Conservation (phyloP, 768 basidiomycete species). For the Tylopilus rubrobrunneus region DNA sequence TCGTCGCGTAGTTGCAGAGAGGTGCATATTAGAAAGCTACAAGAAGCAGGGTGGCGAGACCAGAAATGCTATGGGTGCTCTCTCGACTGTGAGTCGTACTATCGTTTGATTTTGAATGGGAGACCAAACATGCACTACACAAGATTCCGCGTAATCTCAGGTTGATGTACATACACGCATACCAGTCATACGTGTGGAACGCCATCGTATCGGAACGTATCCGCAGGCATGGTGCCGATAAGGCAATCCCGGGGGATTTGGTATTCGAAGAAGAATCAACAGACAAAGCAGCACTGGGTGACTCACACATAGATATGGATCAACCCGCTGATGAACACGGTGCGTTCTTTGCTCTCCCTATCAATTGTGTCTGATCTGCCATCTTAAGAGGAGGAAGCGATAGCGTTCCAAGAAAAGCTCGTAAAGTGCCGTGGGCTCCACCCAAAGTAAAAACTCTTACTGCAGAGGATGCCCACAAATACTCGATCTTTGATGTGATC, state of each 20-base stretch:
- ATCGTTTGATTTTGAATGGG: neutral
- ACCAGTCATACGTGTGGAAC: conserved; percentile 99
- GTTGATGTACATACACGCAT: conserved; percentile 97
- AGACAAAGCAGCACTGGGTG: conserved; percentile 24
- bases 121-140: neutral
- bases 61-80: conserved; percentile 80
- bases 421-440: conserved; percentile 49
- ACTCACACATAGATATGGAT: conserved; percentile 26
- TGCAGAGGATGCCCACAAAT: conserved; percentile 71
- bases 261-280: conserved; percentile 56
- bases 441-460: conserved; percentile 75
- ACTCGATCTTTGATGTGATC: conserved; percentile 91
- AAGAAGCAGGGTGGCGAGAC: conserved; percentile 75
- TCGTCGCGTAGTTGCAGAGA: conserved; percentile 87
- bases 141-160: conserved; percentile 95
- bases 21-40: conserved; percentile 87
- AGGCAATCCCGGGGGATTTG: conserved; percentile 85
- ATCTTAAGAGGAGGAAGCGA: conserved; percentile 18
- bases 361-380: conserved; percentile 5
- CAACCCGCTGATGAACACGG: conserved; percentile 35
- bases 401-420: conserved; percentile 19
- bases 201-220: conserved; percentile 94
- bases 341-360: conserved; percentile 15
- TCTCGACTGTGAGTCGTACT: conserved; percentile 62
- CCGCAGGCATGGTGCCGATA: conserved; percentile 65